Percentiles rank a stretch among this genome's conserved stretches.
Conservation (phyloP, 2,329 filamentous ascomycete genomes). For the Teratosphaeria zuluensis region DNA sequence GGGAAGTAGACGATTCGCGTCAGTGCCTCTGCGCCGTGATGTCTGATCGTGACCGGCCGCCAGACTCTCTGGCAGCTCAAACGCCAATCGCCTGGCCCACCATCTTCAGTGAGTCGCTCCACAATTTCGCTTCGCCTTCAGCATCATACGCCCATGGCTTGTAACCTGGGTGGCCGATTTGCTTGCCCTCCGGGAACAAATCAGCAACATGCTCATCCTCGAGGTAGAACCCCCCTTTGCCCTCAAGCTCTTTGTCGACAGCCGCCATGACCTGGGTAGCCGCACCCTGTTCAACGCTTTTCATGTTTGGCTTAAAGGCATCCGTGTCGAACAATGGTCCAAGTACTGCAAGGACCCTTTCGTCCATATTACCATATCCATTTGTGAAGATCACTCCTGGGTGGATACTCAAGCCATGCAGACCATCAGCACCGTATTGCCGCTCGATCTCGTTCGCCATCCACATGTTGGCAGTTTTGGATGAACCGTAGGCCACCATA, state of each 20-base stretch:
- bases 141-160: conserved; percentile 4
- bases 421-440: conserved; percentile 33
- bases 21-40: too few relatives aligned
- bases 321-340: neutral
- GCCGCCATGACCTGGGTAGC: conserved; percentile 39
- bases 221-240: conserved; percentile 38
- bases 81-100: neutral
- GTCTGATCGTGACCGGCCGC: too few relatives aligned
- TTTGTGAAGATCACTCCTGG: conserved; percentile 35
- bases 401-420: conserved; percentile 36
- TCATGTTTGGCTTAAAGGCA: conserved; percentile 8
- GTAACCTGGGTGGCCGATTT: neutral
- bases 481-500: conserved; percentile 9
- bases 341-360: conserved; percentile 6
- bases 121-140: conserved; percentile 1
- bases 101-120: conserved; percentile 3
- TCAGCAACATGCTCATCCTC: conserved; percentile 29
- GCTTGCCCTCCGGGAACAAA: conserved; percentile 15
- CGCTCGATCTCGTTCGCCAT: conserved; percentile 45
- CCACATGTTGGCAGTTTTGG: conserved; percentile 32
- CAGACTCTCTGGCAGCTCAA: neutral
- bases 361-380: conserved; percentile 6
- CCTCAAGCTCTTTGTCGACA: conserved; percentile 25
- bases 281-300: conserved; percentile 35
- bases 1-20: too few relatives aligned